phyloP scores from a whole-genome alignment of 2,329 filamentous ascomycete genomes.

The Penicillium brasilianum region DNA sequence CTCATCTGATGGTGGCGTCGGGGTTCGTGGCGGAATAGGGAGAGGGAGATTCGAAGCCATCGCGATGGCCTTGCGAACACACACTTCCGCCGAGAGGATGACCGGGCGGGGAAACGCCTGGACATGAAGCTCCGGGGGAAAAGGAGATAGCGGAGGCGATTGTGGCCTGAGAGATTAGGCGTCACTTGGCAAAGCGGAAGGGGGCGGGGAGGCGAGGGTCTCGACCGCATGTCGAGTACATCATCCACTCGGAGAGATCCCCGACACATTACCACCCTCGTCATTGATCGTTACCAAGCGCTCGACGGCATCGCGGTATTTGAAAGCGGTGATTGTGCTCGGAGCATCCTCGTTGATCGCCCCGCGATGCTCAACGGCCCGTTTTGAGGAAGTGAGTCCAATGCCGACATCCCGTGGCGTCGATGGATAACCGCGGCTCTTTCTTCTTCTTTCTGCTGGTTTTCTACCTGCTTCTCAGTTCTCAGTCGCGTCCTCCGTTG shows the following conservation, averaged over 20 bases:
- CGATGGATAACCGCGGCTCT: slow-evolving; percentile 55
- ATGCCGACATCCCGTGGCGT: slow-evolving; percentile 36
- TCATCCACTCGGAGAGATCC: slow-evolving; percentile 26
- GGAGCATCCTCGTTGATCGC: slow-evolving; percentile 8
- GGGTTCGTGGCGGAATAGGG: slow-evolving; percentile 66
- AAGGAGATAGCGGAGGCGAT: slow-evolving; percentile 25
- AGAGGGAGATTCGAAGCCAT: slow-evolving; percentile 67
- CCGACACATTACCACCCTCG: slow-evolving; percentile 26
- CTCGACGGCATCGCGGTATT: slow-evolving; percentile 11
- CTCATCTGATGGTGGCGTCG: slow-evolving; percentile 66
- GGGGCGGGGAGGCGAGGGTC: slow-evolving; percentile 26
- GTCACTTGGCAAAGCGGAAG: slow-evolving; percentile 22
- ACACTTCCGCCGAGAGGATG: slow-evolving; percentile 15
- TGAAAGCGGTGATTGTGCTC: slow-evolving; percentile 11
- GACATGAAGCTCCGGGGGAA: slow-evolving; percentile 14
- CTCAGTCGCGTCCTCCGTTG: slow-evolving; percentile 49
- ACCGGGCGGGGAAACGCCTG: neutral
- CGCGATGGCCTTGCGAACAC: slow-evolving; percentile 18
- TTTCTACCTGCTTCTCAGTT: slow-evolving; percentile 59
- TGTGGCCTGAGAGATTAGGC: slow-evolving; percentile 18
- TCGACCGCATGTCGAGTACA: slow-evolving; percentile 32
- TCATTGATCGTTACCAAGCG: slow-evolving; percentile 28
- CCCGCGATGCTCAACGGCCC: slow-evolving; percentile 35
- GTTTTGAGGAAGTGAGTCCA: slow-evolving; percentile 30
- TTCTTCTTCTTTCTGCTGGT: slow-evolving; percentile 57